phyloP scores from a whole-genome alignment of 768 basidiomycete species.

The Candolleomyces efflorescens region DNA sequence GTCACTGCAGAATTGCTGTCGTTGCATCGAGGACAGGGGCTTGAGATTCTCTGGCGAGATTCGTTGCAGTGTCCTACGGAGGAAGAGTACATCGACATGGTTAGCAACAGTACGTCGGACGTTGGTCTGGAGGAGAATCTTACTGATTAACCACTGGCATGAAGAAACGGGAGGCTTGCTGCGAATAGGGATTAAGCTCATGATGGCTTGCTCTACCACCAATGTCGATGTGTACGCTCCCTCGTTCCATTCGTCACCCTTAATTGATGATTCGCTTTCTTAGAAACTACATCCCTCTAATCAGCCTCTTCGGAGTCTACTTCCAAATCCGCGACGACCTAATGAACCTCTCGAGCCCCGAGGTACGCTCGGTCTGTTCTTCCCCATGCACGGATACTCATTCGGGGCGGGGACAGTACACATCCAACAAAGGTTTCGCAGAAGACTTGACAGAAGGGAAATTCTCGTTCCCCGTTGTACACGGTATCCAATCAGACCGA shows the following conservation, averaged over 20 bases:
- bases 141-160: not conserved
- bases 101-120: conserved; percentile 81
- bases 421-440: conserved; percentile 80
- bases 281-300: conserved; percentile 88
- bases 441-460: conserved; percentile 97
- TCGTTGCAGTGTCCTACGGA: conserved; percentile 88
- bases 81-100: conserved; percentile 93
- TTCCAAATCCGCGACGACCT: conserved; percentile 98
- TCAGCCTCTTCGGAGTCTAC: conserved; percentile 91
- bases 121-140: conserved; percentile 8
- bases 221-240: conserved; percentile 52
- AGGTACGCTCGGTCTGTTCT: conserved; percentile 43
- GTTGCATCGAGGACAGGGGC: conserved; percentile 93
- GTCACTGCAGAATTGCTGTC: conserved; percentile 75
- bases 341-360: conserved; percentile 86
- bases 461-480: conserved; percentile 94
- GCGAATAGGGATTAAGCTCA: conserved; percentile 87
- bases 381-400: not conserved
- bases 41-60: conserved; percentile 94
- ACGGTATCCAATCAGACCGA: conserved; percentile 76
- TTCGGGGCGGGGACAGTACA: conserved; percentile 52
- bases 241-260: not conserved
- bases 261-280: not conserved
- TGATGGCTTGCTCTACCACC: conserved; percentile 85
- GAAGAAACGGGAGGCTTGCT: conserved; percentile 94